These are phyloP conservation scores for Komagataella pseudopastoris DNA, from an alignment of 805 yeast species.

Conservation along the genomic window DNA sequence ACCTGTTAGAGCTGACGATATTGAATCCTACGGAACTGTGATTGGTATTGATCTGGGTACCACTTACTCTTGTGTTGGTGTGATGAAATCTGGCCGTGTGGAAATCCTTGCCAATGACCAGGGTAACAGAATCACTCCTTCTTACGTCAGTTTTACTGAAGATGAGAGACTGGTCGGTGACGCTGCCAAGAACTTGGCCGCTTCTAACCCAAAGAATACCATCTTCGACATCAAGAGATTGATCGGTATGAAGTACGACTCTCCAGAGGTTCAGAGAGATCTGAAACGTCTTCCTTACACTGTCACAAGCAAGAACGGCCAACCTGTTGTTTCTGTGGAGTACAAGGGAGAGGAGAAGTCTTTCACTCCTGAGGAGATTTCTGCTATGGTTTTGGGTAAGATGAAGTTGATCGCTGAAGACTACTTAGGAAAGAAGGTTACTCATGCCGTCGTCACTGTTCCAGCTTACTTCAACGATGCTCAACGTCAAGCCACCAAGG, in stretches of 20 bases:
- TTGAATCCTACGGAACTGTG: slow-evolving; percentile 3
- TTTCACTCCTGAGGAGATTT: slow-evolving; percentile 90
- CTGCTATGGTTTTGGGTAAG: slow-evolving; percentile 83
- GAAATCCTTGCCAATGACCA: slow-evolving; percentile 95
- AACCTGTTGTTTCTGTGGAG: slow-evolving; percentile 81
- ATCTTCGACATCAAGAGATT: slow-evolving; percentile 94
- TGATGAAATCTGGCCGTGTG: slow-evolving; percentile 70
- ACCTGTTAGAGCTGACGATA: slow-evolving; percentile 3
- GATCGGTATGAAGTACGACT: slow-evolving; percentile 74
- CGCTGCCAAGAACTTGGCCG: slow-evolving; percentile 98
- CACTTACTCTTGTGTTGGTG: slow-evolving; percentile 93
- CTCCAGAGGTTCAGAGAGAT: slow-evolving; percentile 67
- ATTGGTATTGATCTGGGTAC: slow-evolving; percentile 93
- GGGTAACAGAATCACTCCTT: slow-evolving; percentile 97
- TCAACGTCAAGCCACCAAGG: slow-evolving; percentile 89
- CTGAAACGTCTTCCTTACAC: slow-evolving; percentile 84
- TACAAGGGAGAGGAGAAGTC: slow-evolving; percentile 77
- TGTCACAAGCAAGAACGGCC: slow-evolving; percentile 63
- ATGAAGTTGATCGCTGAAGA: slow-evolving; percentile 92
- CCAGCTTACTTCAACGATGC: slow-evolving; percentile 93
- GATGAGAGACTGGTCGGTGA: slow-evolving; percentile 93
- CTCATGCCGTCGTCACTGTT: slow-evolving; percentile 85
- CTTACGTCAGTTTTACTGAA: slow-evolving; percentile 93
- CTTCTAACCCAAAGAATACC: slow-evolving; percentile 89
- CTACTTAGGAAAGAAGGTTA: slow-evolving; percentile 70